phyloP scores from a whole-genome alignment of 176 grass and related monocot species.

The Chloris gayana region DNA sequence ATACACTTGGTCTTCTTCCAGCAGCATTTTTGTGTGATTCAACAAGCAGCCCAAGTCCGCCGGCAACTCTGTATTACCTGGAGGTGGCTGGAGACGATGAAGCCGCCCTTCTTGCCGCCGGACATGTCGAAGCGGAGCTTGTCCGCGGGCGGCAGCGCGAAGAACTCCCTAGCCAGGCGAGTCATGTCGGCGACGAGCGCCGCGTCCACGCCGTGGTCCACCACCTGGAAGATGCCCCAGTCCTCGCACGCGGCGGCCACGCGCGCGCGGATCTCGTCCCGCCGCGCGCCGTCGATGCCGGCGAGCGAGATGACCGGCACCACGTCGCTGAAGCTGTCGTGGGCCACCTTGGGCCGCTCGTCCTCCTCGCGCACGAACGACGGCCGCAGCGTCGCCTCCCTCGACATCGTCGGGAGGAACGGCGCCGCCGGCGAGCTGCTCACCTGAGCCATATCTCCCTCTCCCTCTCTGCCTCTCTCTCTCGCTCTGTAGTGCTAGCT shows the following conservation, averaged over 20 bases:
- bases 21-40: not conserved
- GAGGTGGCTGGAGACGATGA: slow-evolving; percentile 98
- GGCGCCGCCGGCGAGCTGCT: slow-evolving; percentile 22
- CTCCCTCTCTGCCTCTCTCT: not conserved
- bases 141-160: slow-evolving; percentile 75
- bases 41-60: not conserved
- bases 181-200: slow-evolving; percentile 63
- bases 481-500: not conserved
- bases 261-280: slow-evolving; percentile 61
- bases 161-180: slow-evolving; percentile 65
- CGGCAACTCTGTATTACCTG: slow-evolving; percentile 44
- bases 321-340: slow-evolving; percentile 84
- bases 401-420: slow-evolving; percentile 65
- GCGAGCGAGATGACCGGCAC: slow-evolving; percentile 78
- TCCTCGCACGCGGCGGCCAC: slow-evolving; percentile 76
- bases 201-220: slow-evolving; percentile 82
- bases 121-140: slow-evolving; percentile 91
- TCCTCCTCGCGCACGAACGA: slow-evolving; percentile 93
- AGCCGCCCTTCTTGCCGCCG: slow-evolving; percentile 93
- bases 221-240: slow-evolving; percentile 96
- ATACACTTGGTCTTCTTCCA: not conserved
- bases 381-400: slow-evolving; percentile 57
- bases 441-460: slow-evolving; percentile 50
- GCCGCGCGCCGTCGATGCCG: slow-evolving; percentile 48
- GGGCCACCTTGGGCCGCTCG: slow-evolving; percentile 88